These are phyloP conservation scores for Leishmania martiniquensis DNA, from an alignment of 208 protist species.

Conservation along the genomic window DNA sequence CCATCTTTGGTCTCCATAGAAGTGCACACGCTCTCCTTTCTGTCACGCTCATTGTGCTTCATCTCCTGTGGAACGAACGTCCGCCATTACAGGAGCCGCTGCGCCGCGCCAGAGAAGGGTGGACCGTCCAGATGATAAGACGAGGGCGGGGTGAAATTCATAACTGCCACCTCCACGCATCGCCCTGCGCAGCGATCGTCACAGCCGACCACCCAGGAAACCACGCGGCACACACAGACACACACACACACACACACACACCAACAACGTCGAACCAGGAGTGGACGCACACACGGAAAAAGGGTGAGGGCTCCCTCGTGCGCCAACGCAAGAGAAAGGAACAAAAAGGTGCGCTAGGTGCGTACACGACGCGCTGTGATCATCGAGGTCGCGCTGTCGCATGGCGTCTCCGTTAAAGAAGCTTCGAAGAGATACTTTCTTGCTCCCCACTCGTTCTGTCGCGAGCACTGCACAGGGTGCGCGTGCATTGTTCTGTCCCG, in stretches of 20 bases:
- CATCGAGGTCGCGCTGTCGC: neutral
- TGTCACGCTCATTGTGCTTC: neutral
- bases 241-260: too few relatives aligned
- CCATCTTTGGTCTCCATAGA: neutral
- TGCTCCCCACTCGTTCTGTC: too few relatives aligned
- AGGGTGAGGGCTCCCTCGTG: too few relatives aligned
- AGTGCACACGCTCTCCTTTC: neutral
- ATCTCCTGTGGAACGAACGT: neutral
- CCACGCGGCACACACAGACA: neutral
- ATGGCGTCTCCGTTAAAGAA: neutral
- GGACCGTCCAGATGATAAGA: neutral
- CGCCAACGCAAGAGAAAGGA: neutral
- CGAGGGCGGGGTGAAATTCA: neutral
- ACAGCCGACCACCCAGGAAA: neutral
- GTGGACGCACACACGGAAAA: too few relatives aligned
- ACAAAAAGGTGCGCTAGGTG: neutral
- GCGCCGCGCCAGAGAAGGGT: neutral
- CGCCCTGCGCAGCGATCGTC: neutral
- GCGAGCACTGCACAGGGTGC: neutral
- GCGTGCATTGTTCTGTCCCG: neutral
- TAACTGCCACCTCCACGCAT: neutral
- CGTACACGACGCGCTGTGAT: neutral
- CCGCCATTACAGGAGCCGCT: neutral
- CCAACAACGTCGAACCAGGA: too few relatives aligned
- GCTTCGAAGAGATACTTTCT: neutral